Percentiles rank a stretch among this genome's conserved stretches.
Conservation (phyloP, 345 rosid genomes). For the Lepidium africanum region DNA sequence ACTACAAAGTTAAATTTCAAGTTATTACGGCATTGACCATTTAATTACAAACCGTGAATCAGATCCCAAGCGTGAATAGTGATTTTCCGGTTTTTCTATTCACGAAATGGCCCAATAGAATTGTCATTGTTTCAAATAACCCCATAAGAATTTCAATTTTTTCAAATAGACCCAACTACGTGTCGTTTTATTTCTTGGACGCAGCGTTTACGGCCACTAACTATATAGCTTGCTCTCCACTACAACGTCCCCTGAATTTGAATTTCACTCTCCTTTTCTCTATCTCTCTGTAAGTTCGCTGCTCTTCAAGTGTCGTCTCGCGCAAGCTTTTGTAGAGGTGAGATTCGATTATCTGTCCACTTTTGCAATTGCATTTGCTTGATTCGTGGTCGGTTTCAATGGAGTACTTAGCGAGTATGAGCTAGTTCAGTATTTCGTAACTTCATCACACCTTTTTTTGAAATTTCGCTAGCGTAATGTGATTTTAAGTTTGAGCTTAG, state of each 20-base stretch:
- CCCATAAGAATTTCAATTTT: background rate
- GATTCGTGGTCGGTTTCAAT: conserved; percentile 8
- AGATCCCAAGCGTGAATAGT: too few species aligned
- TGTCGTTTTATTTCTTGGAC: background rate
- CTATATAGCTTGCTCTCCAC: background rate
- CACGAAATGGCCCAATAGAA: too few species aligned
- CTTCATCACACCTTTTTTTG: background rate
- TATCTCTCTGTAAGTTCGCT: background rate
- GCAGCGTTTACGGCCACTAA: background rate
- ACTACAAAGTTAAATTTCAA: too few species aligned
- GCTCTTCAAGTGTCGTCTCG: conserved; percentile 4
- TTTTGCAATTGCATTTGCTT: background rate
- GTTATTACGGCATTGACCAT: too few species aligned
- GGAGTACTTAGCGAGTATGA: background rate
- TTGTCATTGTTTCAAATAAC: too few species aligned
- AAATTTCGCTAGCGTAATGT: background rate
- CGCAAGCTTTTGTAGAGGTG: background rate
- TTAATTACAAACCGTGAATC: too few species aligned
- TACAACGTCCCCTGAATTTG: conserved; percentile 5
- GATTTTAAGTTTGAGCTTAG: background rate
- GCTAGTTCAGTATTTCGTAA: background rate
- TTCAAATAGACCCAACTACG: background rate
- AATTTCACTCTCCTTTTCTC: background rate
- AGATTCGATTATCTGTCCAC: background rate
- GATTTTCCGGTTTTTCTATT: too few species aligned